A percentile compares a stretch with the other conserved stretches of the same genome.
These are phyloP conservation scores for Prunus mume DNA, from an alignment of 306 rosid genomes.

Conservation along the genomic window DNA sequence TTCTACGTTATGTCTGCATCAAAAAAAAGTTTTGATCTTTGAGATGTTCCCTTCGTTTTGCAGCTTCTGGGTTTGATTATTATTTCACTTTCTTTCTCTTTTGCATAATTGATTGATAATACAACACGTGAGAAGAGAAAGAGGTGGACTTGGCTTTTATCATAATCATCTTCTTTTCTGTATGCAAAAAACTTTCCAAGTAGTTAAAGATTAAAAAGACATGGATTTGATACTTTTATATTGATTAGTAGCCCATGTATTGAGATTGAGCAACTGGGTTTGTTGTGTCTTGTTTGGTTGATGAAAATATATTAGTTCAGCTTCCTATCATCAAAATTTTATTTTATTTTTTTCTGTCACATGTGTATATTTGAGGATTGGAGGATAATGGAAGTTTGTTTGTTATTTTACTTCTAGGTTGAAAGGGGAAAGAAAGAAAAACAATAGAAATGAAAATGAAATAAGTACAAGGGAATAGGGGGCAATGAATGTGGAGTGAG, in stretches of 20 bases:
- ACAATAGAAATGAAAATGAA: not conserved
- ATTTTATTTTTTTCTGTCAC: not conserved
- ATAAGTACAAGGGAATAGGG: too few relatives aligned
- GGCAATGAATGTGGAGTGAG: not conserved
- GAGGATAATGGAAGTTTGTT: not conserved
- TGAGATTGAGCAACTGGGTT: not conserved
- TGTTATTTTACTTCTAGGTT: not conserved
- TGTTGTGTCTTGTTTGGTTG: not conserved
- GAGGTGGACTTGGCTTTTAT: not conserved
- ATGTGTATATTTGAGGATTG: not conserved
- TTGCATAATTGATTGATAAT: too few relatives aligned
- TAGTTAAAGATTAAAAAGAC: not conserved
- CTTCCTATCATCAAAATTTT: not conserved
- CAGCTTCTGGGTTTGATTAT: not conserved
- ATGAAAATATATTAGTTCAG: not conserved
- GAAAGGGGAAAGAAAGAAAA: not conserved
- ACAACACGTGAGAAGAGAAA: not conserved
- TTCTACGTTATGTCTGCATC: not conserved
- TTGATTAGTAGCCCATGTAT: not conserved
- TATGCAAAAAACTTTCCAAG: not conserved
- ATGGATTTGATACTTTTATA: not conserved
- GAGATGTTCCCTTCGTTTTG: not conserved
- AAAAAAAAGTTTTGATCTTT: not conserved
- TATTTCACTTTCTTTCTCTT: not conserved
- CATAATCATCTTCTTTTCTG: not conserved